Base-by-base conservation (phyloP, 352 stramenopile genomes). In the Thraustochytrium striatum region DNA sequence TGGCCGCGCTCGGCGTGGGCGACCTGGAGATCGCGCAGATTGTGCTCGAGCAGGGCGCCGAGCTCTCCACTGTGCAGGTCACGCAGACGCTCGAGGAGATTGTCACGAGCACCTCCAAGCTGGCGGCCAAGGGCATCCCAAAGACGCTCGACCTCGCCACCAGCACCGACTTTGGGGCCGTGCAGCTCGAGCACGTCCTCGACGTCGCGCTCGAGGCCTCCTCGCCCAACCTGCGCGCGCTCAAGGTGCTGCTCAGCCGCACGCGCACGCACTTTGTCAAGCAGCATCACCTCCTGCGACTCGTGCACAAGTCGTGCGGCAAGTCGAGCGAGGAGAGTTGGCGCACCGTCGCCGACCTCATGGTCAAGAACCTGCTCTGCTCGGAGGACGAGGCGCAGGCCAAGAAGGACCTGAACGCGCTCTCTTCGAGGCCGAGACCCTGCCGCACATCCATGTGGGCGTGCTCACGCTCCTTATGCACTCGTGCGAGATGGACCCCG, bases 401-500 rank as follows among this genome's bases (percentile, higher is more conserved):
- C 25, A 38, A 39, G 21, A 21, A 35, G 1, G 50, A 38, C 7
- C 1, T 75, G 11, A 5, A 30, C 43, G 19, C 16, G 39, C 47
- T 75, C 35, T 75, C 44, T 55, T 16, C 21, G 65, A 75, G 50
- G 65, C 65, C 21, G 65, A 75, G 30, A 32, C 16, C 25, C 25
- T 75, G 3, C 65, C 65, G 5, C 9, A 72, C 5, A 43, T 75
- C 28, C 65, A 75, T 8, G 65, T 75, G 8, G 47, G 65, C 50
- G 65, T 75, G 28, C 65, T 75, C 9, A 75, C 65, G n/a, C 52
- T 75, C 25, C 44, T 75, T 38, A 75, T 75, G 65, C 65, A 75
- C n/a, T 43, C 39, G 16, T 75, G 43, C 39, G 47, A 75, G 13
- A 7, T 69, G 8, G 9, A 11, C 32, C 39, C 21, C 39, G 21